Conservation (phyloP, 139 green algal species). For the Pseudopediastrum boryanum region DNA sequence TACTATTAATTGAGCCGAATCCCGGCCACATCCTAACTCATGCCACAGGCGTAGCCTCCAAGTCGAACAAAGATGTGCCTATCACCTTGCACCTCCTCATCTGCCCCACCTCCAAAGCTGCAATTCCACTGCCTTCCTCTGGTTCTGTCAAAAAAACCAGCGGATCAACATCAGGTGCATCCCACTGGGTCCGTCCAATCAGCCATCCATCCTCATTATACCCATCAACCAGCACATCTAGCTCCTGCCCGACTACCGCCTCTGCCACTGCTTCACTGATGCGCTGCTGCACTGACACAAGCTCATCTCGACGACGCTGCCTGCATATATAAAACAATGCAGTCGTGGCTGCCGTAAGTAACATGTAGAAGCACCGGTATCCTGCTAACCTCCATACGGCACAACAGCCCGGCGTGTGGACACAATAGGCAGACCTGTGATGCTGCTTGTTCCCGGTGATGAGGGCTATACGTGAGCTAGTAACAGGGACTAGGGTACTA, state of each 20-base stretch:
- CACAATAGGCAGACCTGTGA: no score
- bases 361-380: no score
- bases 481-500: no score
- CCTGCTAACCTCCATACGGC: no score
- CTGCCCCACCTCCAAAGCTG: slow-evolving; percentile 66
- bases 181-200: slow-evolving; percentile 60
- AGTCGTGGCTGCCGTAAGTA: no score
- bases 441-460: no score
- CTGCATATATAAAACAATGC: slow-evolving; percentile 32
- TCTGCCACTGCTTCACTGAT: slow-evolving; percentile 70
- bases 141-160: slow-evolving; percentile 75
- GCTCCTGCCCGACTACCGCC: slow-evolving; percentile 66
- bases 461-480: no score
- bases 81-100: slow-evolving; percentile 70
- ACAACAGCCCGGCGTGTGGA: no score
- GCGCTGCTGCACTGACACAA: slow-evolving; percentile 78
- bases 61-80: slow-evolving; percentile 73
- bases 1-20: no score
- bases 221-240: slow-evolving; percentile 46
- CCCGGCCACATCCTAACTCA: slow-evolving; percentile 28
- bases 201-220: slow-evolving; percentile 76
- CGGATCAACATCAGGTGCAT: slow-evolving; percentile 73
- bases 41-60: slow-evolving; percentile 74
- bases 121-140: slow-evolving; percentile 33
- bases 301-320: slow-evolving; percentile 75